Evolutionary conservation across 768 basidiomycete genomes (phyloP), one percentile per base, ranked within the genome.

Genomic region (Paxillus ammoniavirescens): DNA sequence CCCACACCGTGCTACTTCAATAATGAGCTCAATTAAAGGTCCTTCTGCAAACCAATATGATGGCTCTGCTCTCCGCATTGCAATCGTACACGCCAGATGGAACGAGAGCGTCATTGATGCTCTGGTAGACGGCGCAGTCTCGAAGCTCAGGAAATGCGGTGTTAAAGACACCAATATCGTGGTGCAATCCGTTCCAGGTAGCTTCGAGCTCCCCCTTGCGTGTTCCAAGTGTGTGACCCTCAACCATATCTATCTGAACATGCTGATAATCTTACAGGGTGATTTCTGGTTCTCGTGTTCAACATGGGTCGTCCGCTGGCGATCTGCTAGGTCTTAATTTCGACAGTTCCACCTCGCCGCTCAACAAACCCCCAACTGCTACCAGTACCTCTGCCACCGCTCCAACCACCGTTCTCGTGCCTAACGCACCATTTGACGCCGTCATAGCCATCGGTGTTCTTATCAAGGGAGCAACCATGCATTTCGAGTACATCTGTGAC

Each of bases 401-500:
- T 14, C 73, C 83, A 51, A 50, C 69, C 1, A 57, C 59, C 9
- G 54, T 70, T 14, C 75, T 73, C 59, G 73, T 78, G 37, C 79
- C 81, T 40, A 72, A 66, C 14, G 77, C 79, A 50, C 88, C 96
- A 0, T 98, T 98, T 62, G 89, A 96, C 69, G 97, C 94, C 13
- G 86, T 97, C 59, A 96, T 99, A 68, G 94, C 97, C 49, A 92
- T 98, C 65, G 97, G 97, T 13, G 93, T 96, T 36, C 86, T 99
- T 68, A 97, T 99, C 78, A 99, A 99, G 70, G 96, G 97, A 49
- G 79, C 84, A 1, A 98, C 97, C 15, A 97, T 97, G 93, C 97
- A 99, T 75, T 99, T 98, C 71, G 97, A 99, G 71, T 99, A 99
- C 79, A 99, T 98, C 71, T 91, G 83, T 71, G 93, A 98, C 64